A percentile compares a stretch with the other conserved stretches of the same genome.
Evolutionary conservation across 495 filamentous ascomycete species (phyloP).

Genomic region (Aspergillus bertholletiae): DNA sequence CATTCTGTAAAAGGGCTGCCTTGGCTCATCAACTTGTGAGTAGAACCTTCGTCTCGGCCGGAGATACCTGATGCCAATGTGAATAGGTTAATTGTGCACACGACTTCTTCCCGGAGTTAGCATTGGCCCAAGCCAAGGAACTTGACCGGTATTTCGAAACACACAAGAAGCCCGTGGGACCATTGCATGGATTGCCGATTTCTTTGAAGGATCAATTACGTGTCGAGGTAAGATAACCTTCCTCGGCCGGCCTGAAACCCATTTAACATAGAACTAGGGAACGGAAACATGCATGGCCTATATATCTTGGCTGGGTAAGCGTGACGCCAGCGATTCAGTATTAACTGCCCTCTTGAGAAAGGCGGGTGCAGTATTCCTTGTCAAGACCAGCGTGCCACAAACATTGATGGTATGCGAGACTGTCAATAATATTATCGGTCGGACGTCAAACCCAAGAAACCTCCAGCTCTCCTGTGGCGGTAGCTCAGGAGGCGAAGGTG

Average conservation of each 20-base stretch:
- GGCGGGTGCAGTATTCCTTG: slow-evolving; percentile 7
- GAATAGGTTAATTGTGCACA: slow-evolving; percentile 42
- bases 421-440: slow-evolving; percentile 52
- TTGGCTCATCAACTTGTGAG: slow-evolving; percentile 41
- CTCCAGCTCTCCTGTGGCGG: not conserved
- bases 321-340: slow-evolving; percentile 8
- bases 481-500: slow-evolving; percentile 1
- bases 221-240: slow-evolving; percentile 49
- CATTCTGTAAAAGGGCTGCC: slow-evolving; percentile 44
- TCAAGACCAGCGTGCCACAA: slow-evolving; percentile 9
- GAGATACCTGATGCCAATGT: too few relatives aligned
- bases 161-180: slow-evolving; percentile 42
- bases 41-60: not conserved
- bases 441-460: slow-evolving; percentile 44
- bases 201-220: slow-evolving; percentile 64
- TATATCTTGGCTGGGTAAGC: slow-evolving; percentile 21
- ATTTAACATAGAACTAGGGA: too few relatives aligned
- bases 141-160: slow-evolving; percentile 50
- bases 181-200: slow-evolving; percentile 59
- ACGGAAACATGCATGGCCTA: slow-evolving; percentile 38
- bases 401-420: slow-evolving; percentile 44
- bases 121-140: slow-evolving; percentile 49
- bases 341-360: not conserved
- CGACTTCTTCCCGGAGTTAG: slow-evolving; percentile 53
- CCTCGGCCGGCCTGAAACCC: too few relatives aligned